phyloP scores from a whole-genome alignment of 352 stramenopile species.

The Hyaloperonospora brassicae region DNA sequence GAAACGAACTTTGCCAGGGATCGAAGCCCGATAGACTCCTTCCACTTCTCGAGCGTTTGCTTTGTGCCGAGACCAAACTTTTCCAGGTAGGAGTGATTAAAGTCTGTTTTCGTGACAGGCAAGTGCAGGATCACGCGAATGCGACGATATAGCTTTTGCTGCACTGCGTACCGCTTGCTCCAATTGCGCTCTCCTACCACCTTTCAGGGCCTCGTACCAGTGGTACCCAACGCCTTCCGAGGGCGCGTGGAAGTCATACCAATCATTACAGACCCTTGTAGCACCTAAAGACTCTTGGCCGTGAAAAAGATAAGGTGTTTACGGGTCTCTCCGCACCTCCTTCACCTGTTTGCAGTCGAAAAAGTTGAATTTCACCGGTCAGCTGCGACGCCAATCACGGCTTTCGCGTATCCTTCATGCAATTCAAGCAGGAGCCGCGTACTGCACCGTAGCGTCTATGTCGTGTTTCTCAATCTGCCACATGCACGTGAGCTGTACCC shows the following conservation, averaged over 20 bases:
- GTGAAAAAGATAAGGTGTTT: slow-evolving; percentile 74
- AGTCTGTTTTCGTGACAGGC: slow-evolving; percentile 58
- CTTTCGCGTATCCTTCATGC: slow-evolving; percentile 56
- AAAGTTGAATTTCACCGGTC: slow-evolving; percentile 76
- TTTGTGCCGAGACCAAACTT: no score
- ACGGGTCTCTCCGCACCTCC: slow-evolving; percentile 69
- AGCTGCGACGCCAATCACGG: slow-evolving; percentile 70
- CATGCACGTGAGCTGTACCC: no score
- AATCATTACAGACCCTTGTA: slow-evolving; percentile 62
- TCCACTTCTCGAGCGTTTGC: no score
- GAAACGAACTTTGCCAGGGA: no score
- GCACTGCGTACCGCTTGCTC: no score
- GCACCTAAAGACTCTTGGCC: slow-evolving; percentile 78
- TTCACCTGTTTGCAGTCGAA: no score
- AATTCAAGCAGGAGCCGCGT: slow-evolving; percentile 56
- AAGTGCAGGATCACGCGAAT: slow-evolving; percentile 56
- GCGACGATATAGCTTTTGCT: slow-evolving; percentile 60
- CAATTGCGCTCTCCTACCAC: no score
- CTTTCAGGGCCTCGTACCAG: no score
- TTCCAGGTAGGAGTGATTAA: no score
- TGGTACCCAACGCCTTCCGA: slow-evolving; percentile 66
- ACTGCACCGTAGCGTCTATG: slow-evolving; percentile 69
- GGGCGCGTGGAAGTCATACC: no score
- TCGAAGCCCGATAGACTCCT: no score
- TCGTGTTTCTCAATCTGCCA: slow-evolving; percentile 67